Evolutionary conservation across 1,284 basidiomycete genomes (phyloP), one percentile per base, ranked within the genome.

Genomic region (Athelia sp.): DNA sequence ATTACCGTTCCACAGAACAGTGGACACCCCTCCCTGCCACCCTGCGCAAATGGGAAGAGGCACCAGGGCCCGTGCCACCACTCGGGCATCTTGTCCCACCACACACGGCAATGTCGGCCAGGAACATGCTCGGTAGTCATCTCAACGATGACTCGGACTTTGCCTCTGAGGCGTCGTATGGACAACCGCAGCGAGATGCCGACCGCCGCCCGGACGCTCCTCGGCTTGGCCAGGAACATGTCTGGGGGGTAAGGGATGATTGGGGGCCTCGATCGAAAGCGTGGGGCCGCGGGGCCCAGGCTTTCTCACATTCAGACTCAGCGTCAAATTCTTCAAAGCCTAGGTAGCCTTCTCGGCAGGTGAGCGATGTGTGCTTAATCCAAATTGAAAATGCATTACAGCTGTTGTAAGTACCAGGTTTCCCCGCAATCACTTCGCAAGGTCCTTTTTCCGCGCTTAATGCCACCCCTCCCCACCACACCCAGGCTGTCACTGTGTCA

Each of bases 11-110:
- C 2, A 67, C 74, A 48, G 68, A 74, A 40, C 57, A 56, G 8
- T 79, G 82, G 74, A 67, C 73, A 15, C 74, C 74, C n/a, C 62
- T 73, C 9, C 65, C 70, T 1, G 44, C 50, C 15, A 54, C 50
- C 34, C 52, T 56, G 19, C 66, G 72, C 26, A 68, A 70, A 53
- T 75, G 74, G 74, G 71, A 74, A 56, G 48, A 47, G 8, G 40
- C 53, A 19, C 13, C 49, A 21, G n/a, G n/a, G 26, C 13, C 26
- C 26, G 26, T 6, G 26, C 26, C 26, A 29, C 26, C 26, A 29
- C 26, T 29, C n/a, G n/a, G n/a, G 29, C 14, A 4, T 24, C 35
- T 43, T 19, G 34, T 13, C 31, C 31, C 11, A 21, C 18, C 26
- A 36, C 29, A 9, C 22, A 21, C 46, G 2, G 14, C 29, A 31